These are phyloP conservation scores for Aspergillus pseudoglaucus DNA, from an alignment of 2,329 filamentous ascomycete species.

Conservation along the genomic window DNA sequence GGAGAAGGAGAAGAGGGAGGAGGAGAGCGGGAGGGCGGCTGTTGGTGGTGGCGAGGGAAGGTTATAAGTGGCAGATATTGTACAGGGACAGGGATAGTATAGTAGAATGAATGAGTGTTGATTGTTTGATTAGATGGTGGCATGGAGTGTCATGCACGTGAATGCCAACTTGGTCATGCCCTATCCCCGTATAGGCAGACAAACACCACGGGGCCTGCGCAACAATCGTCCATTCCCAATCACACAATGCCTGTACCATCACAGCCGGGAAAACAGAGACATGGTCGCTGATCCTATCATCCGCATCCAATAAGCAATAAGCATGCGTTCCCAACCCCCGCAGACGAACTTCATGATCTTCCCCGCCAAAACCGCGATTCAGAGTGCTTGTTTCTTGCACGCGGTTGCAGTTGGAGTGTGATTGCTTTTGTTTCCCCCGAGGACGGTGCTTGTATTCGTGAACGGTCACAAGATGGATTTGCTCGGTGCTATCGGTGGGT, in stretches of 20 bases:
- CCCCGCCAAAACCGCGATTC: neutral
- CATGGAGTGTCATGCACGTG: neutral
- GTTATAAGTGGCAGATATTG: neutral
- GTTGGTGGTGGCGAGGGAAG: slow-evolving; percentile 2
- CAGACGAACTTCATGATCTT: neutral
- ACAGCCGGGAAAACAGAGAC: too few relatives aligned
- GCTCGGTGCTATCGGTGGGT: too few relatives aligned
- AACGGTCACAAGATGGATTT: too few relatives aligned
- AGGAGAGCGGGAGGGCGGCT: slow-evolving; percentile 5
- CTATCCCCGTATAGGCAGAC: neutral
- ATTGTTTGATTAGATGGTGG: too few relatives aligned
- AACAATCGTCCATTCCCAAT: too few relatives aligned
- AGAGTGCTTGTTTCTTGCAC: neutral
- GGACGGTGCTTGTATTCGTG: too few relatives aligned
- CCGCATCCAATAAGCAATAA: too few relatives aligned
- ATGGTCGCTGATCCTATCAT: too few relatives aligned
- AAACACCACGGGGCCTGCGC: too few relatives aligned
- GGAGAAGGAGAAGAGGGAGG: slow-evolving; percentile 15
- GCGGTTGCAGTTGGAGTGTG: neutral
- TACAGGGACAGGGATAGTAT: neutral
- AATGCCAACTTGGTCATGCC: neutral
- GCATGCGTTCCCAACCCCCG: neutral
- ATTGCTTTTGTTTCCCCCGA: too few relatives aligned
- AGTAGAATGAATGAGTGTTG: too few relatives aligned
- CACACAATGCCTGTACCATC: too few relatives aligned